Percentiles rank a stretch among this genome's conserved stretches.
Evolutionary conservation across 139 green algal species (phyloP).

Genomic region (Bryopsis sp.): DNA sequence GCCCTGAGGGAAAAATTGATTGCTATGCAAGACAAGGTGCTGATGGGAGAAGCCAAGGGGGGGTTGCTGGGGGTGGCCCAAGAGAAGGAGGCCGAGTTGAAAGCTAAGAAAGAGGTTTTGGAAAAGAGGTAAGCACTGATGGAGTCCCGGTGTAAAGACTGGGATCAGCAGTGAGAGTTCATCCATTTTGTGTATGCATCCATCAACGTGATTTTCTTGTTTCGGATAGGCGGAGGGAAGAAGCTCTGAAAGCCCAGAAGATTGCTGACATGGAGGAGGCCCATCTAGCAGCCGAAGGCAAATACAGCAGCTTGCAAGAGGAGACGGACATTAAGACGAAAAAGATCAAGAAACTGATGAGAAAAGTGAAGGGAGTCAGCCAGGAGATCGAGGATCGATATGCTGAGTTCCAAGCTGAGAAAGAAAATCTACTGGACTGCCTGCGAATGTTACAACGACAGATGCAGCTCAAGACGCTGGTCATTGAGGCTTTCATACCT

Average conservation of each 20-base stretch:
- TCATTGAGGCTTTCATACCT: constrained; percentile 73
- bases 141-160: not conserved
- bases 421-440: constrained; percentile 57
- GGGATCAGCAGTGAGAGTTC: not conserved
- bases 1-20: constrained; percentile 46
- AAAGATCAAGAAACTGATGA: constrained; percentile 60
- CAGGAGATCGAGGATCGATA: constrained; percentile 31
- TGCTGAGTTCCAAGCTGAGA: constrained; percentile 63
- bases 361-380: constrained; percentile 34
- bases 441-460: constrained; percentile 63
- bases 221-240: constrained; percentile 29
- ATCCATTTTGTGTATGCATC: not conserved
- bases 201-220: not conserved
- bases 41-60: constrained; percentile 46
- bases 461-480: constrained; percentile 65
- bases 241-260: constrained; percentile 32
- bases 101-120: constrained; percentile 34
- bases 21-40: constrained; percentile 62
- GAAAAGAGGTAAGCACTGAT: not conserved
- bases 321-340: constrained; percentile 59
- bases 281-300: constrained; percentile 37
- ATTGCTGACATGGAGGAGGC: constrained; percentile 55
- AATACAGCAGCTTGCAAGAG: constrained; percentile 53
- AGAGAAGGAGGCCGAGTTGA: constrained; percentile 53
- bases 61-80: constrained; percentile 43